Base-by-base conservation (phyloP, 768 basidiomycete genomes). In the Melanogaster broomeanus region DNA sequence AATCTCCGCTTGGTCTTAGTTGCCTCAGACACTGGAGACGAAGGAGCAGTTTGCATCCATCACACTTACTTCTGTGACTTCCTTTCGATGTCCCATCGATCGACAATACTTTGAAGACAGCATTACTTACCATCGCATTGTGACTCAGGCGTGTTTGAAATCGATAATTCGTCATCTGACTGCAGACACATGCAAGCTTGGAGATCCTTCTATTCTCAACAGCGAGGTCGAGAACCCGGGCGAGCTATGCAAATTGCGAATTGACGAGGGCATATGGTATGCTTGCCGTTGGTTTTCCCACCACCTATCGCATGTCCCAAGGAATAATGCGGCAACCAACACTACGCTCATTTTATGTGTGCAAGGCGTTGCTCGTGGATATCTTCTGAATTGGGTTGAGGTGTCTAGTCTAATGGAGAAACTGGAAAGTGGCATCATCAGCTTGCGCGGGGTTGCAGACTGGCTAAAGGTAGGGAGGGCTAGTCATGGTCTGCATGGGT, bases 61-160 rank as follows among this genome's bases (percentile, higher is more conserved):
- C 60, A 61, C 30, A 61, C 59, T 11, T 61, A 59, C 13, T 61
- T 61, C 35, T 52, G 60, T n/a, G 60, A 61, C 28, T 61, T 61
- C 48, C 55, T 61, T 47, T 51, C 60, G 12, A 44, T 30, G 18
- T 9, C 49, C 2, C 34, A 38, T 19, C 60, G 60, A 52, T 61
- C 60, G 18, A 39, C 45, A 45, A 39, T 61, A 52, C 46, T 61
- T 58, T 24, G 45, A 49, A 22, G 52, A 61, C 13, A 22, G 52
- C 21, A 9, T 25, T 19, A 25, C 24, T 28, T 61, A 58, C 39
- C 60, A 61, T 31, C 18, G 41, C 16, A 40, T 40, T 40, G 34
- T 61, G 19, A 60, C 55, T 19, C 51, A 43, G 22, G 44, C 43
- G 13, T 61, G 60, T 16, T 47, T 61, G 27, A 43, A 57, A 28